Percentiles rank a stretch among this genome's conserved stretches.
Conservation (phyloP, 345 rosid species). For the Aquilaria malaccensis region DNA sequence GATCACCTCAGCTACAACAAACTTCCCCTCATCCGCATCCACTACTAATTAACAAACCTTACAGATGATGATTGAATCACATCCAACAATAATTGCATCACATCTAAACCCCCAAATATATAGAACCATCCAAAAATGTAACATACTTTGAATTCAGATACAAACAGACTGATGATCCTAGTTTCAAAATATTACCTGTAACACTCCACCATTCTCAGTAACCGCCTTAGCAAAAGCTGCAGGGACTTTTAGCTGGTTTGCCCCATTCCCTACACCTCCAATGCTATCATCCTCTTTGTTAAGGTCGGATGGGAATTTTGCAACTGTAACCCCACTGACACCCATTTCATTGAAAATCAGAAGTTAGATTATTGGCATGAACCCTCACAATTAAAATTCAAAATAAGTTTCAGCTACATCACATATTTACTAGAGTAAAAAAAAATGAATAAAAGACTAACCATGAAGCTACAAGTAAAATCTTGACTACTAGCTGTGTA, state of each 20-base stretch:
- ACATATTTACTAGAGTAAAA: too few relatives aligned
- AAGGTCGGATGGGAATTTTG: conserved; percentile 15
- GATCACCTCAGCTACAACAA: background rate
- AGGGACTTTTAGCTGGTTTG: conserved; percentile 29
- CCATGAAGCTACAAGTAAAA: background rate
- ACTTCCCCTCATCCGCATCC: too few relatives aligned
- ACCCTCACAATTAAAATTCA: background rate
- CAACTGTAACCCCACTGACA: conserved; percentile 37
- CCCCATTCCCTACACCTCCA: conserved; percentile 27
- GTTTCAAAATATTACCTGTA: conserved; percentile 33
- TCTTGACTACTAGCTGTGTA: too few relatives aligned
- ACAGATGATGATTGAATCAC: too few relatives aligned
- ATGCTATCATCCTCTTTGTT: conserved; percentile 25
- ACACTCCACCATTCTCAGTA: conserved; percentile 50
- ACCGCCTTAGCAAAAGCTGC: conserved; percentile 32
- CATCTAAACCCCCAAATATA: too few relatives aligned
- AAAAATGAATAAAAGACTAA: background rate
- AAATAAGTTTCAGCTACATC: background rate
- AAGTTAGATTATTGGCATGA: too few relatives aligned
- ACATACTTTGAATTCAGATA: too few relatives aligned
- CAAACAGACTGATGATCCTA: too few relatives aligned
- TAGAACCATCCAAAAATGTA: too few relatives aligned
- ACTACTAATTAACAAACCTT: too few relatives aligned
- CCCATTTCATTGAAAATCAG: conserved; percentile 7
- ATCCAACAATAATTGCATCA: too few relatives aligned